These are phyloP conservation scores for Zoysia matrella DNA, from an alignment of 202 grass and related monocot genomes.

Conservation along the genomic window DNA sequence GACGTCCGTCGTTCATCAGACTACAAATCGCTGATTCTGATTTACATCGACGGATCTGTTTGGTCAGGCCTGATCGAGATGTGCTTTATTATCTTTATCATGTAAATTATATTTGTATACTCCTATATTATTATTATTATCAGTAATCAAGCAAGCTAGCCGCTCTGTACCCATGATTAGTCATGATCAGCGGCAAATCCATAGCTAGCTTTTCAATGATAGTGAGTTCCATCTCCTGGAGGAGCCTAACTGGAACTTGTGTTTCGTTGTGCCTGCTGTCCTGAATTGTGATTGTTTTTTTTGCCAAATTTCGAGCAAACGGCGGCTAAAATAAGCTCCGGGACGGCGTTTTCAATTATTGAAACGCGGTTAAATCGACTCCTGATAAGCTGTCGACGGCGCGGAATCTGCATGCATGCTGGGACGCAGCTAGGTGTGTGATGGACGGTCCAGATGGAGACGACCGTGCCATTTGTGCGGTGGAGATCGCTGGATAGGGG, in stretches of 20 bases:
- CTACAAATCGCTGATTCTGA: conserved; percentile 1
- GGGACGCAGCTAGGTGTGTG: neutral
- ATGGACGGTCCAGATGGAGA: no score
- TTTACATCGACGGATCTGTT: neutral
- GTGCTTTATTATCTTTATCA: conserved; percentile 1
- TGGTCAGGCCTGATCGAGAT: conserved; percentile 6
- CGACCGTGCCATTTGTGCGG: neutral
- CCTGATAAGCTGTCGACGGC: neutral
- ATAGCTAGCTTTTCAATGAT: conserved; percentile 25
- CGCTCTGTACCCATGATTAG: no score
- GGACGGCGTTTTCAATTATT: no score
- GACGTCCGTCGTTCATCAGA: conserved; percentile 18
- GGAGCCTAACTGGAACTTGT: neutral
- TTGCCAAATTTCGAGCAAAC: conserved; percentile 29
- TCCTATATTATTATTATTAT: neutral
- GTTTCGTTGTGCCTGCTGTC: conserved; percentile 2
- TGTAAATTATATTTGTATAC: neutral
- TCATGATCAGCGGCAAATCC: neutral
- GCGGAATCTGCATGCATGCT: neutral
- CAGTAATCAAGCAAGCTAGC: conserved; percentile 8
- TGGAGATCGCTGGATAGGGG: conserved; percentile 30
- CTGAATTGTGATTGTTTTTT: neutral
- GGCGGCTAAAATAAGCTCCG: neutral
- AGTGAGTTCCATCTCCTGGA: neutral
- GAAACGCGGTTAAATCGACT: conserved; percentile 26